Percentiles rank a stretch among this genome's conserved stretches.
Conservation (phyloP, 2,329 filamentous ascomycete genomes). For the Sporothrix humicola region DNA sequence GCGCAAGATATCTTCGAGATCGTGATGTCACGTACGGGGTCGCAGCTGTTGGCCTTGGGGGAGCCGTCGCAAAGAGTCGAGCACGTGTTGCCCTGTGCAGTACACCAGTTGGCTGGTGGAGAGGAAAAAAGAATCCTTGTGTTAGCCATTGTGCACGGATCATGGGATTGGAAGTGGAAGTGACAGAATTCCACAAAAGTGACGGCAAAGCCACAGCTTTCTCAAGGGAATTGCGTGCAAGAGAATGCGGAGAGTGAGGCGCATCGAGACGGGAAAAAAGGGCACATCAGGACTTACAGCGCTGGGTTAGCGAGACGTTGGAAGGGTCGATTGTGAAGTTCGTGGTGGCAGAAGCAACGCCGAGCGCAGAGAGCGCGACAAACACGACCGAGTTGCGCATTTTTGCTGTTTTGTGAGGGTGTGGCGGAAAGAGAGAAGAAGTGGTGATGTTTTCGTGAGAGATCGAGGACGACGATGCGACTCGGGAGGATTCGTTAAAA, state of each 20-base stretch:
- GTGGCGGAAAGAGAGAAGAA: background rate
- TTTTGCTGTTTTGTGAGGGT: conserved; percentile 37
- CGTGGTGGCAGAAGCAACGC: conserved; percentile 48
- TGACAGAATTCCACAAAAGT: background rate
- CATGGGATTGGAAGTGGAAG: conserved; percentile 27
- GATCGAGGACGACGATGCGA: background rate
- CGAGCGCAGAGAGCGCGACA: conserved; percentile 52
- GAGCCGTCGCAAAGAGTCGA: conserved; percentile 52
- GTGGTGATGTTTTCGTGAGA: background rate
- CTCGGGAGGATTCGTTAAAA: background rate
- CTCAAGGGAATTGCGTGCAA: background rate
- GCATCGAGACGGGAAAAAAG: too few relatives aligned
- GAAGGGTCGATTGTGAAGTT: conserved; percentile 54
- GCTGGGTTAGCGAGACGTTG: conserved; percentile 44
- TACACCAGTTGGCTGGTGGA: conserved; percentile 57
- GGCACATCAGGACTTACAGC: conserved; percentile 48
- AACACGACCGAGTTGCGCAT: conserved; percentile 53
- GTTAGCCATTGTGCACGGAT: conserved; percentile 36
- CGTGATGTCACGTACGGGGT: conserved; percentile 49
- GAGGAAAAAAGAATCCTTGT: background rate
- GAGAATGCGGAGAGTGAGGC: background rate
- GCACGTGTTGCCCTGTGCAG: conserved; percentile 58
- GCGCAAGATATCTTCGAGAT: background rate
- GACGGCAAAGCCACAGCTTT: background rate
- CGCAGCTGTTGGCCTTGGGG: conserved; percentile 53